Evolutionary conservation across 129 eudicot species (phyloP).

Genomic region (Chrysanthemum lavandulifolium): DNA sequence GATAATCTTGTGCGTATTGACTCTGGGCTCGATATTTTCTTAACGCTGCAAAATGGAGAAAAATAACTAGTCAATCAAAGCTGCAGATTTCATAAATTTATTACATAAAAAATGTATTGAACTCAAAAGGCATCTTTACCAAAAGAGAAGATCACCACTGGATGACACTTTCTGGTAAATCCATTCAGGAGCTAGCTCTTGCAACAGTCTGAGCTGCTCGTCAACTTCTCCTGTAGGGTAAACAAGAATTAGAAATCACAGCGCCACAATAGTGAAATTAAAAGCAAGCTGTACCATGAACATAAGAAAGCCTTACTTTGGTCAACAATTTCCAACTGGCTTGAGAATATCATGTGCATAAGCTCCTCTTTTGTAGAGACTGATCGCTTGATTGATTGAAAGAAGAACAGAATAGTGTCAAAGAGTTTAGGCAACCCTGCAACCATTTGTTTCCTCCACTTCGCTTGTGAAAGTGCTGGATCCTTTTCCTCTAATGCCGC

Average conservation of each 20-base stretch:
- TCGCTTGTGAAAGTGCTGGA: slow-evolving; percentile 78
- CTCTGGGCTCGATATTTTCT: slow-evolving; percentile 50
- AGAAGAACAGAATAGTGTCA: slow-evolving; percentile 51
- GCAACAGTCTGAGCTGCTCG: slow-evolving; percentile 71
- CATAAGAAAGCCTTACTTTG: slow-evolving; percentile 45
- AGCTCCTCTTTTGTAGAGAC: slow-evolving; percentile 72
- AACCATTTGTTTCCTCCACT: slow-evolving; percentile 57
- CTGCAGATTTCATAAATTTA: neutral
- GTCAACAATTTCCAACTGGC: slow-evolving; percentile 57
- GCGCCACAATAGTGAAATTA: neutral
- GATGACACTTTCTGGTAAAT: slow-evolving; percentile 51
- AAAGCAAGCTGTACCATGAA: neutral
- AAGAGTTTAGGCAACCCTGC: slow-evolving; percentile 71
- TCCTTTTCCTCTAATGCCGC: slow-evolving; percentile 54
- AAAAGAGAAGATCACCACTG: slow-evolving; percentile 57
- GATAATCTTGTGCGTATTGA: slow-evolving; percentile 59
- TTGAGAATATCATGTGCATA: slow-evolving; percentile 52
- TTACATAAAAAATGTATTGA: neutral
- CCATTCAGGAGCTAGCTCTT: slow-evolving; percentile 78
- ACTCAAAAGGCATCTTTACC: slow-evolving; percentile 36
- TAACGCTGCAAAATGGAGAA: slow-evolving; percentile 49
- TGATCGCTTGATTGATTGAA: slow-evolving; percentile 64
- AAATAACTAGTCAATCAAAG: neutral
- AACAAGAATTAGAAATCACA: neutral
- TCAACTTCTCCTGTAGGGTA: slow-evolving; percentile 69